Evolutionary conservation across 768 basidiomycete genomes (phyloP).

Genomic region (Lentinula guzmanii): DNA sequence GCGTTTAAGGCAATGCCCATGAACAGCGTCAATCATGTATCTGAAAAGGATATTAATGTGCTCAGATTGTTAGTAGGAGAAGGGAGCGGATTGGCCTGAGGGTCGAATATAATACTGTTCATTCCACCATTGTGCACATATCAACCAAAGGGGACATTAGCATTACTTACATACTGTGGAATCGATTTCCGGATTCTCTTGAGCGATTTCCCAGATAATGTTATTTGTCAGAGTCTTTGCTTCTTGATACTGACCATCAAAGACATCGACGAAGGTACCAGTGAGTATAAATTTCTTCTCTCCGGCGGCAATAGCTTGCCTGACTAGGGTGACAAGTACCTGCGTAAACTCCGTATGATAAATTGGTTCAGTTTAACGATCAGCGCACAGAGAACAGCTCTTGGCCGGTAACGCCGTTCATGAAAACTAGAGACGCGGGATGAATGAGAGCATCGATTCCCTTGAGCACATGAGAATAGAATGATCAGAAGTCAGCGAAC

Average conservation of each 20-base stretch:
- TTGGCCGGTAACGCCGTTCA: background rate
- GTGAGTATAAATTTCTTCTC: slow-evolving; percentile 9
- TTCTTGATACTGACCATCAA: slow-evolving; percentile 7
- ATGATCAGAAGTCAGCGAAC: background rate
- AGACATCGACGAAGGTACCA: slow-evolving; percentile 5
- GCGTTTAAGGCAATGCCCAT: slow-evolving; percentile 7
- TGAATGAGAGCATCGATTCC: slow-evolving; percentile 9
- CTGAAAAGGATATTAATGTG: background rate
- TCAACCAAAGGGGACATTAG: no score
- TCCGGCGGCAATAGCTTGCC: slow-evolving; percentile 6
- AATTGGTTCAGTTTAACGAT: background rate
- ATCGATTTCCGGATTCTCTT: slow-evolving; percentile 1
- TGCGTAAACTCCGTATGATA: background rate
- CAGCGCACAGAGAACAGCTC: slow-evolving; percentile 4
- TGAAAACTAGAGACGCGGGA: background rate
- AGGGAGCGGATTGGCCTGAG: background rate
- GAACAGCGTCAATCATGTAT: slow-evolving; percentile 6
- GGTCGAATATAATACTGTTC: slow-evolving; percentile 13
- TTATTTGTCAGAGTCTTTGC: slow-evolving; percentile 3
- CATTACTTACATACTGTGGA: background rate
- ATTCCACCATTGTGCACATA: slow-evolving; percentile 10
- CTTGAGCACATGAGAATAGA: slow-evolving; percentile 11
- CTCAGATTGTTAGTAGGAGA: background rate
- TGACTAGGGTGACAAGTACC: slow-evolving; percentile 4
- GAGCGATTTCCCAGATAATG: slow-evolving; percentile 3